Percentiles rank a stretch among this genome's conserved stretches.
phyloP scores from a whole-genome alignment of 2,329 filamentous ascomycete species.

The Botrytis paeoniae region DNA sequence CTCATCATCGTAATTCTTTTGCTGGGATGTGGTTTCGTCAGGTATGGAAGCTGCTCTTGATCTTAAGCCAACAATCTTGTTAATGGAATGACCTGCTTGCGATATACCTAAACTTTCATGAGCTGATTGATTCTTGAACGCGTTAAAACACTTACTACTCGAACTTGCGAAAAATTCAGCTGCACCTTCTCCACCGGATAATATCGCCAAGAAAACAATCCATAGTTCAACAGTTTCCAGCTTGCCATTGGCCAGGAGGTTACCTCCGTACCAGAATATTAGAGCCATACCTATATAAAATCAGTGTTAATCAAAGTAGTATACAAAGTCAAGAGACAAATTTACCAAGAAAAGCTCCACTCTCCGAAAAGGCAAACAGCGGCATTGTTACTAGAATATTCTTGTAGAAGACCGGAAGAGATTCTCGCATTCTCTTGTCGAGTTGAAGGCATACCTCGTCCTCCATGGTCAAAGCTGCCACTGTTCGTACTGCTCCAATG shows the following conservation, averaged over 20 bases:
- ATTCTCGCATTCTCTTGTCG: constrained; percentile 35
- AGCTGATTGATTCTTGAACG: constrained; percentile 40
- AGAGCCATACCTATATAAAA: constrained; percentile 61
- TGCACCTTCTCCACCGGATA: constrained; percentile 86
- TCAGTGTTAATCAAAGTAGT: not conserved
- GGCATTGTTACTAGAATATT: constrained; percentile 31
- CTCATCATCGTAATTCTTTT: not conserved
- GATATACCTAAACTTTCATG: not conserved
- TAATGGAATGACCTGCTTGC: not conserved
- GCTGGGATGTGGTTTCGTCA: not conserved
- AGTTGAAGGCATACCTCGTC: constrained; percentile 38
- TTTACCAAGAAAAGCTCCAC: constrained; percentile 33
- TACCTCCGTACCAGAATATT: constrained; percentile 86
- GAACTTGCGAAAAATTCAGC: constrained; percentile 83
- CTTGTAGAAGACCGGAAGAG: constrained; percentile 23
- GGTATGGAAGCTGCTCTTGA: not conserved
- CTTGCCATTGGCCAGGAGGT: constrained; percentile 65
- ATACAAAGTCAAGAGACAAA: constrained; percentile 59
- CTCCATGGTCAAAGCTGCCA: constrained; percentile 44
- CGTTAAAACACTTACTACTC: constrained; percentile 48
- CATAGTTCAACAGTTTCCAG: constrained; percentile 83
- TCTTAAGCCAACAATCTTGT: not conserved
- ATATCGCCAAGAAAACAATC: constrained; percentile 77
- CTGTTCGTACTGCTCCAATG: constrained; percentile 45
- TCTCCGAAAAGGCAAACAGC: constrained; percentile 31